Evolutionary conservation across 2,329 filamentous ascomycete species (phyloP).

Genomic region (Apiospora arundinis): DNA sequence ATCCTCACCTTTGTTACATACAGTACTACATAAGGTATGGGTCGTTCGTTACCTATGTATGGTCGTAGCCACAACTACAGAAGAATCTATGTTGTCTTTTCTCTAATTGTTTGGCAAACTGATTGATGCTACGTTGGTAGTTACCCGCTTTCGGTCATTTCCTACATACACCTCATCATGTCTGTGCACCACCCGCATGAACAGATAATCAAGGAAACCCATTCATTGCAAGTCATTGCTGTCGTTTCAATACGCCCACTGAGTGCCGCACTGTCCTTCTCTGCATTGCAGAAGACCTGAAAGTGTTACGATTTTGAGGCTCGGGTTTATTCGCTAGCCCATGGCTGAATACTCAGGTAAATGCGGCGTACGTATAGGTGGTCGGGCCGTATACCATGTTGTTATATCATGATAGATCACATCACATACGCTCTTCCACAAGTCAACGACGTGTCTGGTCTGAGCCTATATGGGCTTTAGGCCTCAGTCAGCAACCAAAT

Average conservation of each 20-base stretch:
- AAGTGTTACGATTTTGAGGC: neutral
- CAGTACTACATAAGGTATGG: neutral
- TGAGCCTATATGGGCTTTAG: neutral
- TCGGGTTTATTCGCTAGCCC: neutral
- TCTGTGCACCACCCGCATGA: slow-evolving; percentile 12
- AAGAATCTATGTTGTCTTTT: neutral
- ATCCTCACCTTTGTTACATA: too few species aligned
- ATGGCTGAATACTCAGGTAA: neutral
- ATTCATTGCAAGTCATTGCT: neutral
- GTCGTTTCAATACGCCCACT: slow-evolving; percentile 1
- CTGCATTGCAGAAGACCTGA: neutral
- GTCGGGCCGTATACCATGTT: too few species aligned
- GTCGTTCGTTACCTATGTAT: too few species aligned
- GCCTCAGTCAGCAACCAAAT: neutral
- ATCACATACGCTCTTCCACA: neutral
- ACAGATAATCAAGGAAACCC: neutral
- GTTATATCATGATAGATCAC: neutral
- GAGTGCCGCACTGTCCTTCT: neutral
- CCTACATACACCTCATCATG: neutral
- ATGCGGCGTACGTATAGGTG: too few species aligned
- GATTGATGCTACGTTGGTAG: neutral
- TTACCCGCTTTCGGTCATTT: slow-evolving; percentile 17
- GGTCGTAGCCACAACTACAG: neutral
- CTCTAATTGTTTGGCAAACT: neutral
- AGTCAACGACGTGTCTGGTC: neutral